These are phyloP conservation scores for Calonectria ilicicola DNA, from an alignment of 2,329 filamentous ascomycete genomes.

Conservation along the genomic window DNA sequence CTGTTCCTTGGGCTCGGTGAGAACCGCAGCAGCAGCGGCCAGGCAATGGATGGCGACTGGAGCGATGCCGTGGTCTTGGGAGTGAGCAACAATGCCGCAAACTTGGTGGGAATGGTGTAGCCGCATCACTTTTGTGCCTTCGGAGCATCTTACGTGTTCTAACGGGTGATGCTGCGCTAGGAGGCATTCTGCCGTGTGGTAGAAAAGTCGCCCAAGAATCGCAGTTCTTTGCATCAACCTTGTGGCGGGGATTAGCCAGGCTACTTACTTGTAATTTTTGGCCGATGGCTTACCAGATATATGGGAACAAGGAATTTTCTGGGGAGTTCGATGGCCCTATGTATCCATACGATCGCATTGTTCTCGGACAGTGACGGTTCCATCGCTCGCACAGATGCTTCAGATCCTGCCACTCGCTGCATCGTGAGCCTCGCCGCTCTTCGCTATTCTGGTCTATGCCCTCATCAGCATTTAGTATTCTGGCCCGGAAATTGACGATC, in stretches of 20 bases:
- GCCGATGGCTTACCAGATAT: constrained; percentile 75
- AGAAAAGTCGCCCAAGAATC: constrained; percentile 86
- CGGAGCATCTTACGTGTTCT: constrained; percentile 65
- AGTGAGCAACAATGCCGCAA: constrained; percentile 89
- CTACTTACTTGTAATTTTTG: background rate
- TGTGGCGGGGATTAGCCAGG: background rate
- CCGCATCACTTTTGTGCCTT: constrained; percentile 78
- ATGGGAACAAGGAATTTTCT: constrained; percentile 82
- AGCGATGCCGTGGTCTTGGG: constrained; percentile 83
- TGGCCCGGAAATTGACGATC: constrained; percentile 85
- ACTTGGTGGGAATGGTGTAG: constrained; percentile 84
- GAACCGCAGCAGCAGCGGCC: constrained; percentile 79
- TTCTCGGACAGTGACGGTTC: constrained; percentile 81
- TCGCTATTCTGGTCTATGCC: constrained; percentile 72
- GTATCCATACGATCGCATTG: constrained; percentile 89
- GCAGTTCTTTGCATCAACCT: constrained; percentile 87
- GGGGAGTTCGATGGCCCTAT: constrained; percentile 75
- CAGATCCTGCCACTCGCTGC: constrained; percentile 83
- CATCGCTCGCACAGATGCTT: constrained; percentile 86
- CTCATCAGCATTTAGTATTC: constrained; percentile 71
- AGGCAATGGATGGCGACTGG: constrained; percentile 84
- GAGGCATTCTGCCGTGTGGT: constrained; percentile 87
- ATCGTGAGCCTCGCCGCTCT: constrained; percentile 71
- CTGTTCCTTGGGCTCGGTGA: constrained; percentile 78
- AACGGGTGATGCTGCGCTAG: constrained; percentile 84